Evolutionary conservation across 495 filamentous ascomycete species (phyloP).

Genomic region (Podospora appendiculata): DNA sequence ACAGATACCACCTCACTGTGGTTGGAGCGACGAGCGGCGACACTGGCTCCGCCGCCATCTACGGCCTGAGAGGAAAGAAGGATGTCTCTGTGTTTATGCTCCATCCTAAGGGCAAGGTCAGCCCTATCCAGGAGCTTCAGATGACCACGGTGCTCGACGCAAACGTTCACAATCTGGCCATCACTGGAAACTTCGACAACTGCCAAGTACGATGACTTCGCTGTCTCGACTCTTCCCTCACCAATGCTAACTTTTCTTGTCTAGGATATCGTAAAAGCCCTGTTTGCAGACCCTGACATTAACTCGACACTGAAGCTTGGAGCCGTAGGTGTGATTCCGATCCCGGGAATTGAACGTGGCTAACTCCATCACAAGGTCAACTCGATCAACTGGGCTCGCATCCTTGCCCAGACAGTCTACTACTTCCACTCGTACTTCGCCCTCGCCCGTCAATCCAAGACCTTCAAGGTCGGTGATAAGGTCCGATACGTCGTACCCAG

Average conservation of each 20-base stretch:
- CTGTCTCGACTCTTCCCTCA: too few species aligned
- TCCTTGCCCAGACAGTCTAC: conserved; percentile 89
- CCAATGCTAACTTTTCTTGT: background rate
- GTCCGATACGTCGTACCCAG: conserved; percentile 80
- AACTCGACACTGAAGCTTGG: conserved; percentile 69
- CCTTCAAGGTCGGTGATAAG: conserved; percentile 46
- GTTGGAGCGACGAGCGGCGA: conserved; percentile 91
- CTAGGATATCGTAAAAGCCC: conserved; percentile 82
- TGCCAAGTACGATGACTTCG: conserved; percentile 55
- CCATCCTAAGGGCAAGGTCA: conserved; percentile 74
- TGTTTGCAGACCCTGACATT: conserved; percentile 74
- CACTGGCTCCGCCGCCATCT: conserved; percentile 91
- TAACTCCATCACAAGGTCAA: conserved; percentile 41
- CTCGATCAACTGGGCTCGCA: conserved; percentile 84
- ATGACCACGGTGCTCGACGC: conserved; percentile 86
- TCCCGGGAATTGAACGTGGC: too few species aligned
- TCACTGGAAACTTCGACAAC: conserved; percentile 88
- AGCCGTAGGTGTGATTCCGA: conserved; percentile 32
- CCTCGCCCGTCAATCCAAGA: conserved; percentile 46
- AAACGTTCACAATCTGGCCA: conserved; percentile 84
- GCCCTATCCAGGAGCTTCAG: conserved; percentile 84
- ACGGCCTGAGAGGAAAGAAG: conserved; percentile 94
- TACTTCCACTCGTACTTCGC: conserved; percentile 88
- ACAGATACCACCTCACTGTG: conserved; percentile 81
- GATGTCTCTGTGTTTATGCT: conserved; percentile 90